Conservation (phyloP, 192 early-diverging fungal genomes). For the Mortierella claussenii region DNA sequence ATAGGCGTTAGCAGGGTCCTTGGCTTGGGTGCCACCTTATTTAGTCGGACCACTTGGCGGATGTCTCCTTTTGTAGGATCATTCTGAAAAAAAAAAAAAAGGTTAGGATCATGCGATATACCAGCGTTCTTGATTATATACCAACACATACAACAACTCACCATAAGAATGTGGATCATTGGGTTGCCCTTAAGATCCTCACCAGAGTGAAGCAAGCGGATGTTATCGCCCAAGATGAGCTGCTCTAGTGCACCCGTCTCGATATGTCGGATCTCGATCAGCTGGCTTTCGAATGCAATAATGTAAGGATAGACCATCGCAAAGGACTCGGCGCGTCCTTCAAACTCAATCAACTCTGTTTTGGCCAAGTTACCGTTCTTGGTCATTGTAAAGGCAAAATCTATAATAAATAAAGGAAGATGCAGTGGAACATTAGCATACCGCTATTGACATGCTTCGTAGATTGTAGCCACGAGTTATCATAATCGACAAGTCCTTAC, state of each 20-base stretch:
- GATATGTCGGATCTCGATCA: slow-evolving; percentile 89
- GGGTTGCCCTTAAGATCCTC: slow-evolving; percentile 14
- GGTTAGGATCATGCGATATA: too few relatives aligned
- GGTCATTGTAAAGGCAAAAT: slow-evolving; percentile 92
- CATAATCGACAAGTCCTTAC: slow-evolving; percentile 54
- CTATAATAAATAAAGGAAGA: too few relatives aligned
- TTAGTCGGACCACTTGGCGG: slow-evolving; percentile 13
- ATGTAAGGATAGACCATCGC: slow-evolving; percentile 84
- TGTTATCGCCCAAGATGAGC: slow-evolving; percentile 25
- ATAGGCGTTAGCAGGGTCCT: slow-evolving; percentile 12
- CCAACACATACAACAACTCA: too few relatives aligned
- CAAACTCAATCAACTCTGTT: slow-evolving; percentile 87
- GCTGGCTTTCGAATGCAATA: slow-evolving; percentile 85
- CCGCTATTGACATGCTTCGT: neutral
- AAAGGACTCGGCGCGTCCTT: slow-evolving; percentile 86
- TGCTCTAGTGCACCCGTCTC: slow-evolving; percentile 65
- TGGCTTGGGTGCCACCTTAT: slow-evolving; percentile 17
- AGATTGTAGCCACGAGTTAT: neutral
- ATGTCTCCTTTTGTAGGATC: slow-evolving; percentile 9
- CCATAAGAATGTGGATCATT: slow-evolving; percentile 26
- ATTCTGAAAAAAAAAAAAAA: slow-evolving; percentile 2
- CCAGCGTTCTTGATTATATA: too few relatives aligned
- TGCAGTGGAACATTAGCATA: too few relatives aligned
- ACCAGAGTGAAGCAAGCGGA: slow-evolving; percentile 15
- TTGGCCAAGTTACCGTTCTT: slow-evolving; percentile 70